Conservation (phyloP, 2,329 filamentous ascomycete genomes). For the Calonectria pauciramosa region DNA sequence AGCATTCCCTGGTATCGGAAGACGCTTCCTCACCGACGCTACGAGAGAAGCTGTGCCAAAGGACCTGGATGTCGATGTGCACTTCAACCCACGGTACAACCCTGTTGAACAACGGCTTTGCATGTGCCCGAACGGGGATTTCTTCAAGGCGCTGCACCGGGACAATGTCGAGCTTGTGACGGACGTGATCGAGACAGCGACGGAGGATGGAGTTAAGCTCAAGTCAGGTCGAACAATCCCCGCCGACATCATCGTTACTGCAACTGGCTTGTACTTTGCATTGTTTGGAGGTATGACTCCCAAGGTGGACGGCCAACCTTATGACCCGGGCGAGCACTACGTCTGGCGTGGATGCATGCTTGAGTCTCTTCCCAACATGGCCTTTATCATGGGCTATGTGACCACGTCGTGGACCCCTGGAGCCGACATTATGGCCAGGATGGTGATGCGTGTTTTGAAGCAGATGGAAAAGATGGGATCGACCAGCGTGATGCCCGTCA, state of each 20-base stretch:
- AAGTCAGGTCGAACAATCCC: slow-evolving; percentile 64
- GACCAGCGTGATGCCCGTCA: slow-evolving; percentile 60
- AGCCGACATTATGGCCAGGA: slow-evolving; percentile 65
- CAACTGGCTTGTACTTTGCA: slow-evolving; percentile 74
- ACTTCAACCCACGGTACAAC: slow-evolving; percentile 75
- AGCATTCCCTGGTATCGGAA: slow-evolving; percentile 40
- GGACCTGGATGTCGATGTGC: slow-evolving; percentile 67
- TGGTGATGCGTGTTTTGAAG: slow-evolving; percentile 65
- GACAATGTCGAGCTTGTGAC: slow-evolving; percentile 64
- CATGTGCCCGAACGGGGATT: slow-evolving; percentile 70
- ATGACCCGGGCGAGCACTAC: slow-evolving; percentile 65
- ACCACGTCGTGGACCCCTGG: slow-evolving; percentile 78
- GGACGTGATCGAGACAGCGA: slow-evolving; percentile 66
- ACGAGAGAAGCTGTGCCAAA: slow-evolving; percentile 67
- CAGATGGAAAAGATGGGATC: slow-evolving; percentile 64
- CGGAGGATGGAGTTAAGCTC: slow-evolving; percentile 61
- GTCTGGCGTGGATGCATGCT: slow-evolving; percentile 77
- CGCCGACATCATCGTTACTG: slow-evolving; percentile 78
- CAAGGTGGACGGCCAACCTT: slow-evolving; percentile 65
- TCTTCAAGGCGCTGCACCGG: slow-evolving; percentile 63
- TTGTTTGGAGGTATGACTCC: slow-evolving; percentile 68
- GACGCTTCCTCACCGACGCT: slow-evolving; percentile 54
- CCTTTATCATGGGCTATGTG: slow-evolving; percentile 74
- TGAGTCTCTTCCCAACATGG: slow-evolving; percentile 74
- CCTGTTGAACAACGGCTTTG: slow-evolving; percentile 85